Percentiles rank a stretch among this genome's conserved stretches.
Evolutionary conservation across 2,329 filamentous ascomycete genomes (phyloP).

Genomic region (Colletotrichum endophyticum): DNA sequence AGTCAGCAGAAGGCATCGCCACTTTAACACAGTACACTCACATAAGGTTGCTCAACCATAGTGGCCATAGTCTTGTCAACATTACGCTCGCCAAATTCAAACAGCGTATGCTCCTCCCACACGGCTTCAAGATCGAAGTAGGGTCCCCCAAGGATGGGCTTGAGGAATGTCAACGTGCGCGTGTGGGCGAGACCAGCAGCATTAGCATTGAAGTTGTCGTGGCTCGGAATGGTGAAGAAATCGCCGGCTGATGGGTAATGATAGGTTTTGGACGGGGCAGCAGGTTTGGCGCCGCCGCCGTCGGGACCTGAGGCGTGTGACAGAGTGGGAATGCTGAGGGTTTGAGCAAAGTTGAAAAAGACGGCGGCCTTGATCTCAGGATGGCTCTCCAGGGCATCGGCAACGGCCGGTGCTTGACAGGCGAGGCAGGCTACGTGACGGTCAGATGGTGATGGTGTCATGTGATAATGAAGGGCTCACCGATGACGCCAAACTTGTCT

Average conservation of each 20-base stretch:
- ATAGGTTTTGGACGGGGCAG: constrained; percentile 34
- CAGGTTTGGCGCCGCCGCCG: background rate
- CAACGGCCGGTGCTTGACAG: background rate
- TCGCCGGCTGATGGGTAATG: constrained; percentile 40
- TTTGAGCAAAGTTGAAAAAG: constrained; percentile 5
- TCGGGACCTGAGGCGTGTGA: background rate
- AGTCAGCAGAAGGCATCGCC: background rate
- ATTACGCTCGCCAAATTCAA: constrained; percentile 71
- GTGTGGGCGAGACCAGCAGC: constrained; percentile 69
- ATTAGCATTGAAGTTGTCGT: constrained; percentile 53
- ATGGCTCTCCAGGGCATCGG: background rate
- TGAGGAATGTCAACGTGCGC: constrained; percentile 68
- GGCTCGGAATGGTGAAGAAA: constrained; percentile 53
- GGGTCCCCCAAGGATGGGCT: constrained; percentile 65
- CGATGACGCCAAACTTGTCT: constrained; percentile 21
- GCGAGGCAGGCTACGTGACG: background rate
- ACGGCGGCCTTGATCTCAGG: constrained; percentile 12
- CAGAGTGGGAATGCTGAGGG: constrained; percentile 3
- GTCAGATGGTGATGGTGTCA: background rate
- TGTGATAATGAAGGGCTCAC: background rate
- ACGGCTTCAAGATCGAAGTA: constrained; percentile 77
- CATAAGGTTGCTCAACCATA: constrained; percentile 80
- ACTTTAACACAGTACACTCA: constrained; percentile 43
- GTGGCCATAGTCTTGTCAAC: constrained; percentile 80
- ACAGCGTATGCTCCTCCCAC: constrained; percentile 79